Evolutionary conservation across 495 filamentous ascomycete genomes (phyloP).

Genomic region (Hapsidospora chrysogenum): DNA sequence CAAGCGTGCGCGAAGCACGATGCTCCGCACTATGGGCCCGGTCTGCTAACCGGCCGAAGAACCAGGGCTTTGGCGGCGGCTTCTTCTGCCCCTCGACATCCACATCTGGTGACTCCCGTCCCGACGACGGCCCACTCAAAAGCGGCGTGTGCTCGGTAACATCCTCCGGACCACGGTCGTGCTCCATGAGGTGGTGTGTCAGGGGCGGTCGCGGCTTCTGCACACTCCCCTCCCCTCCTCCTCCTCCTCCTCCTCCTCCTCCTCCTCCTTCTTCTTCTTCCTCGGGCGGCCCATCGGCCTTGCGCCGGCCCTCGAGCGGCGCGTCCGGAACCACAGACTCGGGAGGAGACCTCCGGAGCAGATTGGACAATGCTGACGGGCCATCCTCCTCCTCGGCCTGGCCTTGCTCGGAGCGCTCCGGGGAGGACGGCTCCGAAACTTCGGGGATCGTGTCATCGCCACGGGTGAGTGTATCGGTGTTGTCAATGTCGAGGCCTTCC

Average conservation of each 20-base stretch:
- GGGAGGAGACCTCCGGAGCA: slow-evolving; percentile 41
- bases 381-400: slow-evolving; percentile 18
- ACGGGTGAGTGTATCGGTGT: no score
- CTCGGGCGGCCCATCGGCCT: no score
- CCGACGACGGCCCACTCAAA: neutral
- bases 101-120: slow-evolving; percentile 2
- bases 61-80: slow-evolving; percentile 6
- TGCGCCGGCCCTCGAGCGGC: no score
- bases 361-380: slow-evolving; percentile 43
- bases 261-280: slow-evolving; percentile 4
- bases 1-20: slow-evolving; percentile 5
- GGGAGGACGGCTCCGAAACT: slow-evolving; percentile 41
- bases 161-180: neutral
- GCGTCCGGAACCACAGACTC: slow-evolving; percentile 9
- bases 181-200: neutral
- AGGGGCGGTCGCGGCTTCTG: neutral
- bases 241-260: neutral
- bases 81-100: slow-evolving; percentile 28
- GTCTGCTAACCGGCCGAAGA: slow-evolving; percentile 3
- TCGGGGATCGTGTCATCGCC: slow-evolving; percentile 37
- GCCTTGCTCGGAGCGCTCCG: slow-evolving; percentile 15
- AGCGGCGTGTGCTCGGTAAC: neutral
- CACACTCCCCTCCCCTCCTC: neutral
- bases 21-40: slow-evolving; percentile 2
- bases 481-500: no score